Base-by-base conservation (phyloP, 306 rosid genomes). In the Elaeagnus macrophylla region DNA sequence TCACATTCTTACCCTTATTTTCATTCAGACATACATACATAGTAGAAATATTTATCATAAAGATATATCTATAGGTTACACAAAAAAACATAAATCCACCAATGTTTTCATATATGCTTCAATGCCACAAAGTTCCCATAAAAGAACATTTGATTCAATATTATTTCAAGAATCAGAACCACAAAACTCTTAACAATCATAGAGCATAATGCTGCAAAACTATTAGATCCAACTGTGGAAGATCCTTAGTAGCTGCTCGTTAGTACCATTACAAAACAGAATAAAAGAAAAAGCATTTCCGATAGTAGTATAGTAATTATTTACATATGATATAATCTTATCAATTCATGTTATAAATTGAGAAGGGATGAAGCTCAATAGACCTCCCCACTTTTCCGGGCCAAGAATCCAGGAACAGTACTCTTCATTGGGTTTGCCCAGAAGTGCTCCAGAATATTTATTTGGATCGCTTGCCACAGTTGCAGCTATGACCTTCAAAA, bases 371-470 rank as follows among this genome's bases (percentile, higher is more conserved):
- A 12, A 37, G 45, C n/a, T 51, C 44, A 40, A 72, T 86, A 56
- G 64, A 93, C 99, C 99, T 84, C 99, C 99, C 96, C 99, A 93
- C 71, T 93, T 93, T 71, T 82, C 94, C 7, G 94, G 51, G 79
- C 84, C 79, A 39, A 87, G 89, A 69, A 93, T 93, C 99, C 99
- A 93, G 62, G 74, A 65, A 79, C 94, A 87, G 52, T 93, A 93
- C 60, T 79, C 96, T 67, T 66, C 77, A 52, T 87, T 93, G 39
- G 95, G 70, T 80, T 93, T 93, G 47, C 96, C 99, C 48, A 93
- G 96, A 75, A 84, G 78, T 53, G 88, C 96, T 82, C 82, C 99
- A 12, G 75, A 67, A 75, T 87, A 87, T 57, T 81, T 87, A 55
- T 67, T 62, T 10, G 87, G 85, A 75, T 87, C 94, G 66, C 95